Evolutionary conservation across 2,329 filamentous ascomycete species (phyloP), one percentile per base, ranked within the genome.

Genomic region (Zopfia rhizophila): DNA sequence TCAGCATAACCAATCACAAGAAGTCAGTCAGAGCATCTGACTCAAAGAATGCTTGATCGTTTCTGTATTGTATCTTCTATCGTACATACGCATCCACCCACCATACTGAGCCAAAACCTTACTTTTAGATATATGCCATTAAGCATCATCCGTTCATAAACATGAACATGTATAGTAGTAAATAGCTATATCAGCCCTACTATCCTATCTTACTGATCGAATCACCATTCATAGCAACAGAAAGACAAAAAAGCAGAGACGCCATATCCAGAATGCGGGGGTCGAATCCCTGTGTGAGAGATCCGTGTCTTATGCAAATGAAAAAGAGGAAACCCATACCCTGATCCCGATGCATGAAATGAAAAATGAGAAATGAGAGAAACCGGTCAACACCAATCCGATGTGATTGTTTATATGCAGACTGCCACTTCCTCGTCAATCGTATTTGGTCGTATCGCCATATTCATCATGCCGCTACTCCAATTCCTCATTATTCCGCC

Each of bases 101-200:
- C n/a, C n/a, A n/a, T n/a, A n/a, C n/a, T n/a, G n/a, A n/a, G n/a
- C n/a, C n/a, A n/a, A n/a, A n/a, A n/a, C n/a, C n/a, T n/a, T n/a
- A n/a, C n/a, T n/a, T n/a, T n/a, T n/a, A n/a, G n/a, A n/a, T n/a
- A n/a, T n/a, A n/a, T n/a, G n/a, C 46, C 53, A 53, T 52, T 46
- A 47, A 37, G 25, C 42, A 45, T 58, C 53, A 45, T 53, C 38
- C 33, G 38, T 52, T 51, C 55, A 48, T 56, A 35, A 43, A 55
- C 49, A 45, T 32, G 41, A 31, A 29, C 24, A n/a, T n/a, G n/a
- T n/a, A n/a, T n/a, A n/a, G n/a, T n/a, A n/a, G n/a, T n/a, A n/a
- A n/a, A n/a, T n/a, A n/a, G n/a, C n/a, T n/a, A n/a, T n/a, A n/a
- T n/a, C n/a, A n/a, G n/a, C n/a, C n/a, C n/a, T n/a, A n/a, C n/a